phyloP scores from a whole-genome alignment of 2,329 filamentous ascomycete species.

The Blastomyces gilchristii region DNA sequence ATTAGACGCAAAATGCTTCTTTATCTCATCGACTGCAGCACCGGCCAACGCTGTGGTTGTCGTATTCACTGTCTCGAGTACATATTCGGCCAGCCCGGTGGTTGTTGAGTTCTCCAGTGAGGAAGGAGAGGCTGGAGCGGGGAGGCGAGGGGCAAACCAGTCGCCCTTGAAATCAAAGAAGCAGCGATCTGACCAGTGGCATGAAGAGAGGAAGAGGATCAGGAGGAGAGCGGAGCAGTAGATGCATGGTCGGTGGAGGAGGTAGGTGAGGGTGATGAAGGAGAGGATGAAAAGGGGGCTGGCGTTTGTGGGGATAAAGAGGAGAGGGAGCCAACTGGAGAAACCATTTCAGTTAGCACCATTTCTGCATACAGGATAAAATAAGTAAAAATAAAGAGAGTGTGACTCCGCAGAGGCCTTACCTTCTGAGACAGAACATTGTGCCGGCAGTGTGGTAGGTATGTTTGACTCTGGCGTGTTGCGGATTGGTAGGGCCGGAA shows the following conservation, averaged over 20 bases:
- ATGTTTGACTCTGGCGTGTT: background rate
- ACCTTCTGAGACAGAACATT: slow-evolving; percentile 60
- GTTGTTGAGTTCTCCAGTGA: slow-evolving; percentile 15
- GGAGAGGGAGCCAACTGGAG: slow-evolving; percentile 68
- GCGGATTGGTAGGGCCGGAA: background rate
- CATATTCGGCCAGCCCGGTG: slow-evolving; percentile 28
- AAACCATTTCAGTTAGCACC: slow-evolving; percentile 10
- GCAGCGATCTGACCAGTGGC: slow-evolving; percentile 78
- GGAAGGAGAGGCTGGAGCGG: slow-evolving; percentile 22
- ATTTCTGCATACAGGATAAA: background rate
- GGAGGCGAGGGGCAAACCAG: slow-evolving; percentile 77
- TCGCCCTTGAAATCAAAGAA: slow-evolving; percentile 88
- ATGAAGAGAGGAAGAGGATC: slow-evolving; percentile 85
- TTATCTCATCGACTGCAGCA: slow-evolving; percentile 54
- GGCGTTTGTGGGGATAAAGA: slow-evolving; percentile 79
- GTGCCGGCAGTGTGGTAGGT: background rate
- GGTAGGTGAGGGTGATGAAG: slow-evolving; percentile 88
- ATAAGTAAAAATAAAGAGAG: background rate
- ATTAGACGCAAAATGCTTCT: slow-evolving; percentile 27
- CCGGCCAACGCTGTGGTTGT: slow-evolving; percentile 59
- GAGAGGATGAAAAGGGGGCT: slow-evolving; percentile 77
- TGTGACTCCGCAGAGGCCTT: slow-evolving; percentile 8
- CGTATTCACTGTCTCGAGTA: slow-evolving; percentile 49
- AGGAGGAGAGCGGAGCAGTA: slow-evolving; percentile 96
- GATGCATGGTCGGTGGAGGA: slow-evolving; percentile 90